Percentiles rank a stretch among this genome's conserved stretches.
Evolutionary conservation across 805 yeast species (phyloP).

Genomic region (Kuraishia molischiana): DNA sequence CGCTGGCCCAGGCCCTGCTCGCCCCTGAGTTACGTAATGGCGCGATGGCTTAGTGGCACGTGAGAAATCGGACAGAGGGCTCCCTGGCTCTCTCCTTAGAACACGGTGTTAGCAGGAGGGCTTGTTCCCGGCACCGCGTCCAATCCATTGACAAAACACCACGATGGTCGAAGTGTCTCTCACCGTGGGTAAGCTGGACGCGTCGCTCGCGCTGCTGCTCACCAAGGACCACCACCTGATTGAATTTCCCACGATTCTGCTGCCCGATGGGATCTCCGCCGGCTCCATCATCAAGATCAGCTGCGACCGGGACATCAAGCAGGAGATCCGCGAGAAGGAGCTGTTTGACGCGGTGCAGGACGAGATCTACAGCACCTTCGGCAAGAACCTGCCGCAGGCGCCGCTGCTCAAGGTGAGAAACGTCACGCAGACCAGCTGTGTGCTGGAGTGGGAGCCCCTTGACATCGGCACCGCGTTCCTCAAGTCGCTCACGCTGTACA

Average conservation of each 20-base stretch:
- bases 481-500: conserved; percentile 67
- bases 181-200: conserved; percentile 93
- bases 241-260: conserved; percentile 90
- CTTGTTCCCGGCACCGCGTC: too few relatives aligned
- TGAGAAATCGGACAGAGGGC: too few relatives aligned
- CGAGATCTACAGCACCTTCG: conserved; percentile 63
- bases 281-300: conserved; percentile 85
- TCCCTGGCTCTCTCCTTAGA: too few relatives aligned
- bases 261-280: conserved; percentile 85
- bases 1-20: too few relatives aligned
- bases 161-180: conserved; percentile 81
- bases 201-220: conserved; percentile 82
- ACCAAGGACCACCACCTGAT: conserved; percentile 87
- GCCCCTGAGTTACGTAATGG: too few relatives aligned
- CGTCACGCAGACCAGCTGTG: conserved; percentile 91
- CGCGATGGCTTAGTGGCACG: too few relatives aligned
- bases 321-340: conserved; percentile 50
- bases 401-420: conserved; percentile 68
- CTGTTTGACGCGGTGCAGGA: conserved; percentile 62
- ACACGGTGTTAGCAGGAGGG: too few relatives aligned
- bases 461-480: conserved; percentile 76
- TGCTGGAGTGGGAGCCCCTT: conserved; percentile 86
- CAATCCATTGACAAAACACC: too few relatives aligned
- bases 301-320: conserved; percentile 67
- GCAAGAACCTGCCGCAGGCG: conserved; percentile 55